phyloP scores from a whole-genome alignment of 768 basidiomycete species.

The Mycena olivaceomarginata region DNA sequence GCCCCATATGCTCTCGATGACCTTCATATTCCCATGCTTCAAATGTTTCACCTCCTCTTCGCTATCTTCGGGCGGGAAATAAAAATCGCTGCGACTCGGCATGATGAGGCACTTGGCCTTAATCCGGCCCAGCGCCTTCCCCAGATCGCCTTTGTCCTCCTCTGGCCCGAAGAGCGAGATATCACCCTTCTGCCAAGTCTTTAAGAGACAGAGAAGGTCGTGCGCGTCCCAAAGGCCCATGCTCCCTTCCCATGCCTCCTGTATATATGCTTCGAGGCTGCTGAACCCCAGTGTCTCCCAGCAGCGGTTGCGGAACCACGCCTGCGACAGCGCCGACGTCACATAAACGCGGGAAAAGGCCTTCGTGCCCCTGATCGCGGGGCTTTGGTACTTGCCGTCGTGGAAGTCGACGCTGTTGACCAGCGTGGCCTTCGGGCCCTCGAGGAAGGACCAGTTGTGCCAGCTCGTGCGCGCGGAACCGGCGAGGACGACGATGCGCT shows the following conservation, averaged over 20 bases:
- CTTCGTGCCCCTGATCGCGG: conserved; percentile 37
- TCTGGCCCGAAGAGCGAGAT: conserved; percentile 35
- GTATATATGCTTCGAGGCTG: conserved; percentile 34
- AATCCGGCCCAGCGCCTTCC: conserved; percentile 38
- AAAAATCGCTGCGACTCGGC: conserved; percentile 41
- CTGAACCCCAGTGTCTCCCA: conserved; percentile 39
- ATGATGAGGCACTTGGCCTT: conserved; percentile 38
- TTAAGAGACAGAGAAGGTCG: conserved; percentile 33
- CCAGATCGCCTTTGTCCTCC: conserved; percentile 40
- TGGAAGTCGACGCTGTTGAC: conserved; percentile 44
- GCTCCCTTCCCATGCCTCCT: conserved; percentile 30
- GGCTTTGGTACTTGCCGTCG: conserved; percentile 37
- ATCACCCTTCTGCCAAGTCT: conserved; percentile 42
- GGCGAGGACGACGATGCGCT: conserved; percentile 41
- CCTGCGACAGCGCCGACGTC: conserved; percentile 43
- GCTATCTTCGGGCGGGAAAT: conserved; percentile 42
- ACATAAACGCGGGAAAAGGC: conserved; percentile 42
- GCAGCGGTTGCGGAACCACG: conserved; percentile 41
- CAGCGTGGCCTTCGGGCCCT: conserved; percentile 43
- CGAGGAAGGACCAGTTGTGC: conserved; percentile 46
- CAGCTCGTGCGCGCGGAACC: conserved; percentile 43
- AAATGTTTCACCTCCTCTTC: conserved; percentile 40
- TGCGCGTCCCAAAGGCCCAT: conserved; percentile 38
- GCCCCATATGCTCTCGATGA: conserved; percentile 44
- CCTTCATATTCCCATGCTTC: conserved; percentile 33